phyloP scores from a whole-genome alignment of 129 eudicot genomes.

The Pseudognaphalium luteoalbum region DNA sequence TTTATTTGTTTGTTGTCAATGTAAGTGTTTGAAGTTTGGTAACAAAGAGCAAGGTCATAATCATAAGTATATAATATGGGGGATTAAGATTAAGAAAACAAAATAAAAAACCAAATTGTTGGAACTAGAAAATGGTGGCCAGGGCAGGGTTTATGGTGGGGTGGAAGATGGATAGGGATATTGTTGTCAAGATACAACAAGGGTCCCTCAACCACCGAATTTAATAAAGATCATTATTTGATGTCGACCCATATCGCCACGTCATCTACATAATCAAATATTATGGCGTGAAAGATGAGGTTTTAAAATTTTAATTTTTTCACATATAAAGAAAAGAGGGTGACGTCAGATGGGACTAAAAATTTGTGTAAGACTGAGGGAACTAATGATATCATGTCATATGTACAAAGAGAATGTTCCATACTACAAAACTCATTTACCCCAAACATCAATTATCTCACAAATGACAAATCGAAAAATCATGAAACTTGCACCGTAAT shows the following conservation, averaged over 20 bases:
- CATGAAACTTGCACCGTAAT: no score
- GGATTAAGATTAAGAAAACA: slow-evolving; percentile 3
- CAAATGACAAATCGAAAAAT: no score
- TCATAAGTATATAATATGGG: not conserved
- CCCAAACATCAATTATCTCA: no score
- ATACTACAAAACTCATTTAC: no score
- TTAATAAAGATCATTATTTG: slow-evolving; percentile 6
- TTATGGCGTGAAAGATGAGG: not conserved
- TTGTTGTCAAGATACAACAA: slow-evolving; percentile 17
- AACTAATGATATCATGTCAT: no score
- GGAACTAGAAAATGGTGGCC: slow-evolving; percentile 15
- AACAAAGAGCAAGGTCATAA: slow-evolving; percentile 20
- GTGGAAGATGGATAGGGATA: slow-evolving; percentile 12
- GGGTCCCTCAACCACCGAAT: slow-evolving; percentile 22
- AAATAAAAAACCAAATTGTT: not conserved
- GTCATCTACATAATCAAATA: slow-evolving; percentile 4
- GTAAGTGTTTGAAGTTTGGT: slow-evolving; percentile 18
- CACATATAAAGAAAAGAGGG: no score
- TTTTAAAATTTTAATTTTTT: not conserved
- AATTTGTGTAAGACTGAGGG: no score
- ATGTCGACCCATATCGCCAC: slow-evolving; percentile 36
- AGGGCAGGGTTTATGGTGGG: not conserved
- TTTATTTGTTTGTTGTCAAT: not conserved
- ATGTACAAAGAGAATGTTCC: no score
- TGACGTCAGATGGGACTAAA: no score